These are phyloP conservation scores for Sclerotiophoma versabilis DNA, from an alignment of 2,329 filamentous ascomycete genomes.

Conservation along the genomic window DNA sequence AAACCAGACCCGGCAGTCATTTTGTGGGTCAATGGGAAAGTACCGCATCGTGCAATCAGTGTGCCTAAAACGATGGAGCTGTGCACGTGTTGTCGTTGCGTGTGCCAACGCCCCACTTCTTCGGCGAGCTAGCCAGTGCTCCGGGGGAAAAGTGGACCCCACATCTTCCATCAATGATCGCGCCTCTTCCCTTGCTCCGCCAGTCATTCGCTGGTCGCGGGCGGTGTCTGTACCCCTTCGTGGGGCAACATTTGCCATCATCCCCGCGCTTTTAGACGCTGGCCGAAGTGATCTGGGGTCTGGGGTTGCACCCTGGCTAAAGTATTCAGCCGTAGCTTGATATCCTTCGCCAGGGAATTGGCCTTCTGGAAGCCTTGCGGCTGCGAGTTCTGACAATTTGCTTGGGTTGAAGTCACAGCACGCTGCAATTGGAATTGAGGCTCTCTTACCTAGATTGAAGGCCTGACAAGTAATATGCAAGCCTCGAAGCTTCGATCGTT, in stretches of 20 bases:
- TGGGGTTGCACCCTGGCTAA: conserved; percentile 2
- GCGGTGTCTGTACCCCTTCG: no score
- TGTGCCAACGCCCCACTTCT: neutral
- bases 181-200: neutral
- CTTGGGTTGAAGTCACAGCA: neutral
- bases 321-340: conserved; percentile 9
- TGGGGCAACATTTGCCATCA: no score
- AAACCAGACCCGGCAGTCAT: neutral
- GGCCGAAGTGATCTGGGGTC: neutral
- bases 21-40: neutral
- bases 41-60: neutral
- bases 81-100: neutral
- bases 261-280: conserved; percentile 1
- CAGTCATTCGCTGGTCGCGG: neutral
- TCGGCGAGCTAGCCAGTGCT: neutral
- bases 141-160: neutral
- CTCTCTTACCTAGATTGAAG: neutral
- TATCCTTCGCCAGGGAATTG: neutral
- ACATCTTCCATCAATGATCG: conserved; percentile 11
- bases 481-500: neutral
- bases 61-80: neutral
- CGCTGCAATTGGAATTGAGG: neutral
- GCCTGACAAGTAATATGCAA: neutral
- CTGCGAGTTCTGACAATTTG: neutral
- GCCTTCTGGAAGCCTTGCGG: neutral